Percentiles rank a stretch among this genome's conserved stretches.
phyloP scores from a whole-genome alignment of 495 filamentous ascomycete genomes.

The Haplographium delicatum region DNA sequence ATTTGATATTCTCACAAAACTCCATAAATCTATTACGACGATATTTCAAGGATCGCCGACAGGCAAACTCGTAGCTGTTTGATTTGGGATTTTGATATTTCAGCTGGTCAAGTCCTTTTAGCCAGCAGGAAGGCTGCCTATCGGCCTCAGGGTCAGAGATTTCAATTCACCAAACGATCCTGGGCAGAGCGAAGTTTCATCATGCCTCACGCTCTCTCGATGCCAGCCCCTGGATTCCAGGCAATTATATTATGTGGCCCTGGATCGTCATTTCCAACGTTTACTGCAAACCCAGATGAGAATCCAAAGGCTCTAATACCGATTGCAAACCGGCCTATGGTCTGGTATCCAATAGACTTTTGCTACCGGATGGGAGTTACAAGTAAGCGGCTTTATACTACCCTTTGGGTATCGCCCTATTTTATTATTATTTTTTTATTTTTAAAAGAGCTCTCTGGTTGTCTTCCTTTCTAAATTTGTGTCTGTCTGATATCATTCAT shows the following conservation, averaged over 20 bases:
- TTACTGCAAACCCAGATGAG: conserved; percentile 84
- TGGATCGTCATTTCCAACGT: conserved; percentile 84
- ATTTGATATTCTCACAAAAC: conserved; percentile 3
- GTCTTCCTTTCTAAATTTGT: no score
- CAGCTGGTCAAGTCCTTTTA: no score
- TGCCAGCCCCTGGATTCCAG: conserved; percentile 78
- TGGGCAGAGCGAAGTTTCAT: not conserved
- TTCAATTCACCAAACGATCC: no score
- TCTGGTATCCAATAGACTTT: conserved; percentile 91
- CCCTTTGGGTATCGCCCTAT: no score
- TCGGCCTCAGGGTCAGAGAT: no score
- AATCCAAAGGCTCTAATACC: conserved; percentile 87
- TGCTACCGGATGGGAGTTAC: conserved; percentile 81
- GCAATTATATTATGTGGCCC: conserved; percentile 91
- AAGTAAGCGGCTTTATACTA: conserved; percentile 55
- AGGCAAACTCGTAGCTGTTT: no score
- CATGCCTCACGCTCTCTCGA: conserved; percentile 66
- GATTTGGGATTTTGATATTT: no score
- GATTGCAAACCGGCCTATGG: conserved; percentile 92
- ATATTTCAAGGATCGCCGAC: no score
- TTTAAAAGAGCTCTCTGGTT: no score
- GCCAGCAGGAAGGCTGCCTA: not conserved
- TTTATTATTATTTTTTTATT: no score
- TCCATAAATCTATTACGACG: no score
- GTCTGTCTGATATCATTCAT: no score